A percentile compares a stretch with the other conserved stretches of the same genome.
Evolutionary conservation across 2,329 filamentous ascomycete genomes (phyloP).

Genomic region (Aspergillus calidoustus): DNA sequence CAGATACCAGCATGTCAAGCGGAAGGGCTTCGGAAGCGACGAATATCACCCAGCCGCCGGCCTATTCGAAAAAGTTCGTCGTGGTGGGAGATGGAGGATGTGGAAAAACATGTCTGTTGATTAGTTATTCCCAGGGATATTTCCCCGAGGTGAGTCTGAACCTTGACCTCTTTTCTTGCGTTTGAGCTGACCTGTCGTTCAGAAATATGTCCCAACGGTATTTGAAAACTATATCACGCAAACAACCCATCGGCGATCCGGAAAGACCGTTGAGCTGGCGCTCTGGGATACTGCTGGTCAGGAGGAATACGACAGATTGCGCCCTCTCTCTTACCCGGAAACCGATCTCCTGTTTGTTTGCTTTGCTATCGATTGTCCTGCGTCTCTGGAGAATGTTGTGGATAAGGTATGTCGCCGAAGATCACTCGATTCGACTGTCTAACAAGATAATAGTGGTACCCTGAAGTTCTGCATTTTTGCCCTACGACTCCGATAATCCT

Average conservation of each 20-base stretch:
- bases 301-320: constrained; percentile 96
- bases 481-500: constrained; percentile 95
- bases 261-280: constrained; percentile 94
- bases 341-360: constrained; percentile 98
- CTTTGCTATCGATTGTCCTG: constrained; percentile 98
- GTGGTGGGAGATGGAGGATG: constrained; percentile 98
- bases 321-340: constrained; percentile 95
- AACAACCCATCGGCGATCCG: constrained; percentile 81
- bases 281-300: constrained; percentile 98
- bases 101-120: constrained; percentile 97
- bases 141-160: constrained; percentile 82
- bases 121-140: constrained; percentile 98
- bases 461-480: constrained; percentile 98
- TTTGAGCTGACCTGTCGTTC: constrained; percentile 18
- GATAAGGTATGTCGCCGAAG: constrained; percentile 75
- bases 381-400: constrained; percentile 96
- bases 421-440: constrained; percentile 11
- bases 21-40: constrained; percentile 79
- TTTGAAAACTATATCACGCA: constrained; percentile 99
- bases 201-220: constrained; percentile 99
- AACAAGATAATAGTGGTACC: constrained; percentile 77
- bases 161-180: not conserved
- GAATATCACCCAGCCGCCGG: constrained; percentile 84
- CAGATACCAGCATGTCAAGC: constrained; percentile 73
- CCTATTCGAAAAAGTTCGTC: constrained; percentile 98